These are phyloP conservation scores for Ulmus americana DNA, from an alignment of 331 rosid species.

Conservation along the genomic window DNA sequence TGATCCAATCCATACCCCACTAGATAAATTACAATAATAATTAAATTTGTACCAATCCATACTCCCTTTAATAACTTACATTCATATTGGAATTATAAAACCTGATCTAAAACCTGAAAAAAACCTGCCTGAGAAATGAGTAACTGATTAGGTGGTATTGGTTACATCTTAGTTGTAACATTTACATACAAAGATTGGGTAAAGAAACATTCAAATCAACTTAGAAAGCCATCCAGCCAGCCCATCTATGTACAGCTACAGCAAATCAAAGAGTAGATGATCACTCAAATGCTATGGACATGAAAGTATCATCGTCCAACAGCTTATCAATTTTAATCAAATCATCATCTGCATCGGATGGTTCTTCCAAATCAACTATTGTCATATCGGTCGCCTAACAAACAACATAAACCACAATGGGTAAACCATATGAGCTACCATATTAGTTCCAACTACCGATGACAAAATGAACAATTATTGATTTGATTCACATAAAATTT, in stretches of 20 bases:
- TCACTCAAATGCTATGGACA: slow-evolving; percentile 69
- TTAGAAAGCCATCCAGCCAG: slow-evolving; percentile 29
- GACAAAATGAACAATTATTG: not conserved
- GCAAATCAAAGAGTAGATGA: slow-evolving; percentile 22
- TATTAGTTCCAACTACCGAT: not conserved
- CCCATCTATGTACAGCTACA: slow-evolving; percentile 31
- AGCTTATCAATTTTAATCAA: slow-evolving; percentile 61
- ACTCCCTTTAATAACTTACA: not conserved
- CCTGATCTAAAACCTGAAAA: not conserved
- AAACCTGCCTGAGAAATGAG: not conserved
- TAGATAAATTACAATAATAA: not conserved
- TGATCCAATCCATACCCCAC: not conserved
- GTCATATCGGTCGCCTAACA: slow-evolving; percentile 42
- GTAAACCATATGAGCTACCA: not conserved
- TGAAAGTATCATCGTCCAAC: slow-evolving; percentile 63
- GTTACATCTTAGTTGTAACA: not conserved
- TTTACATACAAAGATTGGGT: slow-evolving; percentile 3
- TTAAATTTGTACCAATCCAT: slow-evolving; percentile 6
- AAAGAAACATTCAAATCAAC: not conserved
- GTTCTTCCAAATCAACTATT: slow-evolving; percentile 45
- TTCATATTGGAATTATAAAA: not conserved
- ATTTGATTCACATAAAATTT: no score
- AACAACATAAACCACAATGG: slow-evolving; percentile 13
- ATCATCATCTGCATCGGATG: slow-evolving; percentile 53
- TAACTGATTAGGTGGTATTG: not conserved